Evolutionary conservation across 768 basidiomycete genomes (phyloP).

Genomic region (Leccinellum albellum): DNA sequence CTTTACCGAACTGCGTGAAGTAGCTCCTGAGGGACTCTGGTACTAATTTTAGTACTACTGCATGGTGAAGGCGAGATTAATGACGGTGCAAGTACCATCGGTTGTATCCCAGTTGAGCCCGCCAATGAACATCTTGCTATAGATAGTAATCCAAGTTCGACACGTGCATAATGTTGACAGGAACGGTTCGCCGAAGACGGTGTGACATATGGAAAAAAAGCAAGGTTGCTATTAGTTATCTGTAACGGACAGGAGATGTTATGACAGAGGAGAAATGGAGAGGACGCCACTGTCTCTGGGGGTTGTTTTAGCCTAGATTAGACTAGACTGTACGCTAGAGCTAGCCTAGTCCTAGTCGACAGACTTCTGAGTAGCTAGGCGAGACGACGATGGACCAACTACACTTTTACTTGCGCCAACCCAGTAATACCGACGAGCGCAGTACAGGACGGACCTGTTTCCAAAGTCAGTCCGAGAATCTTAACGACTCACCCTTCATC

Average conservation of each 20-base stretch:
- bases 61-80: conserved; percentile 32
- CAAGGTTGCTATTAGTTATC: conserved; percentile 77
- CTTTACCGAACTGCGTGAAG: conserved; percentile 94
- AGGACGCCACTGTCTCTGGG: conserved; percentile 72
- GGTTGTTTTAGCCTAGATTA: conserved; percentile 69
- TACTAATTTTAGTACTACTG: conserved; percentile 45
- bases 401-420: conserved; percentile 33
- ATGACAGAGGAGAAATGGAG: conserved; percentile 54
- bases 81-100: conserved; percentile 72
- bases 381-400: conserved; percentile 42
- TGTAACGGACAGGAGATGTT: conserved; percentile 60
- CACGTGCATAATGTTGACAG: conserved; percentile 25
- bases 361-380: conserved; percentile 46
- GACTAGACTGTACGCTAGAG: conserved; percentile 76
- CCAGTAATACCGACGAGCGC: conserved; percentile 23
- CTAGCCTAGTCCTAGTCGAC: conserved; percentile 70
- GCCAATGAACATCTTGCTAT: conserved; percentile 99
- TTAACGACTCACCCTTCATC: conserved; percentile 89
- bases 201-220: conserved; percentile 33
- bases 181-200: conserved; percentile 25
- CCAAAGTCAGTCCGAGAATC: conserved; percentile 7
- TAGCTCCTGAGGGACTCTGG: conserved; percentile 78
- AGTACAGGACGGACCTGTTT: conserved; percentile 8
- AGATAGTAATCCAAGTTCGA: conserved; percentile 29
- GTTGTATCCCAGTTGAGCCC: conserved; percentile 99